Percentiles rank a stretch among this genome's conserved stretches.
phyloP scores from a whole-genome alignment of 2,329 filamentous ascomycete species.

The Coleophoma cylindrospora region DNA sequence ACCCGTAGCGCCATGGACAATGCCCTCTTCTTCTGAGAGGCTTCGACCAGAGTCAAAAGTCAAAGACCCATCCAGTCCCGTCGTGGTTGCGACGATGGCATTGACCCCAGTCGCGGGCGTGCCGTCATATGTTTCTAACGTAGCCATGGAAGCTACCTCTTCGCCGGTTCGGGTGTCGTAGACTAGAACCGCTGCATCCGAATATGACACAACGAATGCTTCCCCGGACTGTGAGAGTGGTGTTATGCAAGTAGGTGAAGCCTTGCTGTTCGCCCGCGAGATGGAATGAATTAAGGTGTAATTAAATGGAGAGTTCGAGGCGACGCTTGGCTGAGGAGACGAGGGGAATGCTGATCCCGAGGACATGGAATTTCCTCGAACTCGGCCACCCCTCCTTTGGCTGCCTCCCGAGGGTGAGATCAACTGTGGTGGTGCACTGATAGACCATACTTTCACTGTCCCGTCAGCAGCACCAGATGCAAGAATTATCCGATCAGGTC shows the following conservation, averaged over 20 bases:
- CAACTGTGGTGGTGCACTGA: slow-evolving; percentile 83
- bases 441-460: slow-evolving; percentile 87
- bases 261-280: slow-evolving; percentile 58
- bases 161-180: slow-evolving; percentile 92
- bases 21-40: slow-evolving; percentile 67
- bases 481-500: slow-evolving; percentile 80
- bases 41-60: slow-evolving; percentile 56
- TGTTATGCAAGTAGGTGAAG: slow-evolving; percentile 89
- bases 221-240: slow-evolving; percentile 78
- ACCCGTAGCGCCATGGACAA: slow-evolving; percentile 74
- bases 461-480: slow-evolving; percentile 90
- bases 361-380: slow-evolving; percentile 87
- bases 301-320: slow-evolving; percentile 80
- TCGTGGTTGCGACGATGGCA: slow-evolving; percentile 80
- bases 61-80: slow-evolving; percentile 66
- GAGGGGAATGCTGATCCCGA: slow-evolving; percentile 89
- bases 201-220: slow-evolving; percentile 88
- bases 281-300: slow-evolving; percentile 88
- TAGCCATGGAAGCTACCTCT: slow-evolving; percentile 88
- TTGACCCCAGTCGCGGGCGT: slow-evolving; percentile 82
- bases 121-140: slow-evolving; percentile 87
- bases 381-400: slow-evolving; percentile 65
- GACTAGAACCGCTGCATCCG: slow-evolving; percentile 83
- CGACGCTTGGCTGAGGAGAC: slow-evolving; percentile 82
- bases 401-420: slow-evolving; percentile 71